phyloP scores from a whole-genome alignment of 2,329 filamentous ascomycete genomes.

The Hypoxylon sp. region DNA sequence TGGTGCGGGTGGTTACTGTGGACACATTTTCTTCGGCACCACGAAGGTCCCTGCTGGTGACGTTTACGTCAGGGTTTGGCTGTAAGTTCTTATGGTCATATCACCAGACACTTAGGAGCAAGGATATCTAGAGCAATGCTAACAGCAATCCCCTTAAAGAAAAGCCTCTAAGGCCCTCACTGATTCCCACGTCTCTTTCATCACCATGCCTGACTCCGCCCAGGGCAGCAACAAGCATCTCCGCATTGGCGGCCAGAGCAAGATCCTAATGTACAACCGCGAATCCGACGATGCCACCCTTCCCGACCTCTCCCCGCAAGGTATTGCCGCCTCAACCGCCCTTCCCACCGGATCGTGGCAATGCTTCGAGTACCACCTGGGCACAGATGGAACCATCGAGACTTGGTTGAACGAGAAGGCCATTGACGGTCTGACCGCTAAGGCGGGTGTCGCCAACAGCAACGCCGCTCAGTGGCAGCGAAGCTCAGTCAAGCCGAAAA shows the following conservation, averaged over 20 bases:
- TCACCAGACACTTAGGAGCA: neutral
- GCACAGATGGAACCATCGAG: slow-evolving; percentile 70
- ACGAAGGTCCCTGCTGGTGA: slow-evolving; percentile 69
- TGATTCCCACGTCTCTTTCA: slow-evolving; percentile 72
- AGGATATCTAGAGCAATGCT: neutral
- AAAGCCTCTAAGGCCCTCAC: slow-evolving; percentile 71
- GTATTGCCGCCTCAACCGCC: slow-evolving; percentile 67
- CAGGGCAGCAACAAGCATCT: slow-evolving; percentile 71
- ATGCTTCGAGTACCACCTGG: slow-evolving; percentile 74
- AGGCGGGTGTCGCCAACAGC: slow-evolving; percentile 62
- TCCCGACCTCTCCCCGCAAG: slow-evolving; percentile 71
- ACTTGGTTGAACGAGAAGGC: slow-evolving; percentile 71
- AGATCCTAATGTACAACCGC: slow-evolving; percentile 76
- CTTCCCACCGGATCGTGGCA: slow-evolving; percentile 68
- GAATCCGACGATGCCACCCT: slow-evolving; percentile 74
- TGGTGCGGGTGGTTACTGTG: slow-evolving; percentile 68
- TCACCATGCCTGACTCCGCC: slow-evolving; percentile 73
- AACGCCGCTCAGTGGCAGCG: slow-evolving; percentile 69
- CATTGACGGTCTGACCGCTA: slow-evolving; percentile 66
- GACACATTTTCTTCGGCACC: slow-evolving; percentile 74
- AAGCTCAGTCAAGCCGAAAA: slow-evolving; percentile 64
- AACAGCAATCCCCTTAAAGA: slow-evolving; percentile 55
- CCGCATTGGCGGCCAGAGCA: slow-evolving; percentile 72
- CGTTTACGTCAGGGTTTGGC: slow-evolving; percentile 68
- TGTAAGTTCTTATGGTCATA: slow-evolving; percentile 61